Conservation (phyloP, 495 filamentous ascomycete genomes). For the Aspergillus steynii region DNA sequence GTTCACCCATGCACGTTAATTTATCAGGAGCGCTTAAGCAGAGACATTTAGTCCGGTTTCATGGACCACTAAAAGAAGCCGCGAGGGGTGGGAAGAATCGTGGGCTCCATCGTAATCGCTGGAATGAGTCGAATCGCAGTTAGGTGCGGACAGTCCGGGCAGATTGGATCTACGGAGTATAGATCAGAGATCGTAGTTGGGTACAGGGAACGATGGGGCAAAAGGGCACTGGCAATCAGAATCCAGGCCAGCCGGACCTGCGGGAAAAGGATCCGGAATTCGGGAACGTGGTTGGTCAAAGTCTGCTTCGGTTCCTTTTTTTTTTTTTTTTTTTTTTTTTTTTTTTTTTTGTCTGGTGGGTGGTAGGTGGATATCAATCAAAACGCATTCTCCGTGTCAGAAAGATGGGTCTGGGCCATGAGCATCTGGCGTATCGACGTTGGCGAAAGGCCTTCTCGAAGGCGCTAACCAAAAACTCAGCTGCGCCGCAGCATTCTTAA, state of each 20-base stretch:
- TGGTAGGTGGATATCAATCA: conserved; percentile 3
- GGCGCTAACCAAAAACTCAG: not conserved
- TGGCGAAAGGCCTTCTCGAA: not conserved
- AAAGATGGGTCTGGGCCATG: conserved; percentile 1
- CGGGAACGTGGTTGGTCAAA: not conserved
- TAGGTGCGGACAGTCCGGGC: not conserved
- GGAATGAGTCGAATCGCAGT: not conserved
- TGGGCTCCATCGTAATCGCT: not conserved
- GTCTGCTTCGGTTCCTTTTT: not conserved
- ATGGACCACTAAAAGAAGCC: not conserved
- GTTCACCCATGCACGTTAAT: conserved; percentile 1
- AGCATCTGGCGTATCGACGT: conserved; percentile 3
- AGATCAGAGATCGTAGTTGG: conserved; percentile 12
- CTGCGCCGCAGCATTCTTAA: conserved; percentile 7
- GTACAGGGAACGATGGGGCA: conserved; percentile 9
- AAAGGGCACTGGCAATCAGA: conserved; percentile 2
- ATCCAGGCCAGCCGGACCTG: not conserved
- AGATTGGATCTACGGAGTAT: conserved; percentile 3
- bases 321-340: not conserved
- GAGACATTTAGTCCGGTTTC: not conserved
- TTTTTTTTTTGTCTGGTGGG: too few species aligned
- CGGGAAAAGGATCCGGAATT: not conserved
- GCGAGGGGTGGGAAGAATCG: not conserved
- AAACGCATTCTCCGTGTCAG: conserved; percentile 4
- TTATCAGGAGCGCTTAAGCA: conserved; percentile 4